Base-by-base conservation (phyloP, 768 basidiomycete species). In the Lactarius pseudohatsudake region DNA sequence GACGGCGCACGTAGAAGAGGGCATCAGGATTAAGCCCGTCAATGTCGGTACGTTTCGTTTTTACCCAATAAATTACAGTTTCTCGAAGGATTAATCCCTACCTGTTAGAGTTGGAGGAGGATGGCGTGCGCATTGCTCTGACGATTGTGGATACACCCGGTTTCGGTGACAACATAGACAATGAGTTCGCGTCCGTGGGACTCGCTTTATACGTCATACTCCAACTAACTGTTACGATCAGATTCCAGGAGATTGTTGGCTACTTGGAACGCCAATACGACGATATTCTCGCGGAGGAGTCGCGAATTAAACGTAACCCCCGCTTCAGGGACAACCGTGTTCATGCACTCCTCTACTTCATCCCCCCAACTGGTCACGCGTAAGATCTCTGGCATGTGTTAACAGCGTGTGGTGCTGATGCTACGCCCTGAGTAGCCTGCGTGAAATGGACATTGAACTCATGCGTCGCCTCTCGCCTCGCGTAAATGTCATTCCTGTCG, bases 141-240 rank as follows among this genome's bases (percentile, higher is more conserved):
- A 98, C 97, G 53, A 94, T 99, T 68, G 96, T 99, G 34, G 97
- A 99, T 76, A 99, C 97, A 0, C 97, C 97, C 64, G 97, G 97
- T 55, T 99, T 99, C 72, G 97, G 96, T 45, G 95, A 98, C 79
- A 96, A 95, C 75, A 96, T 99, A 75, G 95, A 99, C 82, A 98
- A 98, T 74, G 96, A 98, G 78, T 94, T 94, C 75, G 90, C 93
- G 96, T 97, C 78, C 76, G 94, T 84, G 47, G 64, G 64, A 45
- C 32, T 6, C 28, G 28, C 32, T 43, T 41, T 18, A 59, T 20
- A 54, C 30, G 28, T 36, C 60, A 54, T 54, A 30, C 61, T 55
- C 66, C 26, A 1, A 11, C 57, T 54, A 32, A 59, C 40, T 30
- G 38, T 60, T 20, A 38, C 61, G 34, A 62, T 28, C 71, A 98